Evolutionary conservation across 495 filamentous ascomycete species (phyloP).

Genomic region (Neurospora sp.): DNA sequence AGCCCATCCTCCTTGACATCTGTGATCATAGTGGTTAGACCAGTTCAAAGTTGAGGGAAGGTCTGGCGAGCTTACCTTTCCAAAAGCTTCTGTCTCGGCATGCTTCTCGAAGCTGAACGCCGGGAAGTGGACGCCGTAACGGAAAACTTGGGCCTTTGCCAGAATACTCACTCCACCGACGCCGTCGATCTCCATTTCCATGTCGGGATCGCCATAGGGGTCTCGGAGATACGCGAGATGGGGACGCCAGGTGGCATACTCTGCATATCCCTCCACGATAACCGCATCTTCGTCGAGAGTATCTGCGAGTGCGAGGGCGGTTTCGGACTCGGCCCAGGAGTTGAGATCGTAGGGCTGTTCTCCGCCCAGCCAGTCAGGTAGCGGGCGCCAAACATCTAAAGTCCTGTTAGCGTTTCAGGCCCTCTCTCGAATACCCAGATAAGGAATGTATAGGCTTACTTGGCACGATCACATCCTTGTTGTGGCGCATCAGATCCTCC

Average conservation of each 20-base stretch:
- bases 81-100: constrained; percentile 96
- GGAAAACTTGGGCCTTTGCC: constrained; percentile 90
- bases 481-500: constrained; percentile 97
- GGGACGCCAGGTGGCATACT: constrained; percentile 97
- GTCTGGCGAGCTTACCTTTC: constrained; percentile 59
- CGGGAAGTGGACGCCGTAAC: constrained; percentile 92
- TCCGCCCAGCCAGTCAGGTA: constrained; percentile 97
- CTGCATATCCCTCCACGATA: constrained; percentile 97
- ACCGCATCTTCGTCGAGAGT: constrained; percentile 97
- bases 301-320: constrained; percentile 85
- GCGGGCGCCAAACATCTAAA: constrained; percentile 92
- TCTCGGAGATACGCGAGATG: constrained; percentile 96
- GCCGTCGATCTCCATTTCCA: constrained; percentile 99
- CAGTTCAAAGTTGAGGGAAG: background rate
- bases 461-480: constrained; percentile 97
- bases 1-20: constrained; percentile 96
- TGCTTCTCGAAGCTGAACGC: constrained; percentile 99
- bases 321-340: constrained; percentile 99
- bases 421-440: background rate
- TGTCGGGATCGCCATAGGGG: constrained; percentile 94
- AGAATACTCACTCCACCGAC: constrained; percentile 96
- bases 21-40: constrained; percentile 35
- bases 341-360: constrained; percentile 99
- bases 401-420: constrained; percentile 1
- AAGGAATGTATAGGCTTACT: constrained; percentile 53